Evolutionary conservation across 2,329 filamentous ascomycete species (phyloP).

Genomic region (Clarireedia hainanense): DNA sequence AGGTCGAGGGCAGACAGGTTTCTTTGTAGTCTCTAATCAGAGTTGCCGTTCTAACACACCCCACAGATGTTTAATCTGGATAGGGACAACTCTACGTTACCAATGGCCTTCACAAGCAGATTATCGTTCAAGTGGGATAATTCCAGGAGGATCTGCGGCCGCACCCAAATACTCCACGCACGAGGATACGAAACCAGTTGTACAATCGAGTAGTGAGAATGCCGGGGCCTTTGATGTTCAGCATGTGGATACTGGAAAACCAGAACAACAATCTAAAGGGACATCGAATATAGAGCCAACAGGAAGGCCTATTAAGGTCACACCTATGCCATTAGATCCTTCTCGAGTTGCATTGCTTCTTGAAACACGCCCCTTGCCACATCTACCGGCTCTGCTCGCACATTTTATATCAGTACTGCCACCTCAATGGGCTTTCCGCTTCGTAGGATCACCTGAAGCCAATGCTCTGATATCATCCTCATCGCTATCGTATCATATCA

Average conservation of each 20-base stretch:
- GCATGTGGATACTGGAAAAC: not conserved
- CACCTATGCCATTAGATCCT: slow-evolving; percentile 30
- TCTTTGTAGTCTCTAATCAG: not conserved
- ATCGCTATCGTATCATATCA: slow-evolving; percentile 33
- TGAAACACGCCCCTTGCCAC: slow-evolving; percentile 41
- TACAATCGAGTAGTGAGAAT: not conserved
- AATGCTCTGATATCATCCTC: slow-evolving; percentile 35
- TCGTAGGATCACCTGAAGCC: slow-evolving; percentile 43
- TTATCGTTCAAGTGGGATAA: not conserved
- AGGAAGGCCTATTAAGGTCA: not conserved
- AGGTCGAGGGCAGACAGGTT: not conserved
- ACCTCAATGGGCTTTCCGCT: slow-evolving; percentile 47
- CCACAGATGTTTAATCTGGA: not conserved
- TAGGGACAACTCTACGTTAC: not conserved
- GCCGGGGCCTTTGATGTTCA: not conserved
- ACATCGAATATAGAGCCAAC: not conserved
- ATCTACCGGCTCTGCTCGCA: slow-evolving; percentile 44
- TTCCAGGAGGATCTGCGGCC: not conserved
- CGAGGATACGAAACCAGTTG: not conserved
- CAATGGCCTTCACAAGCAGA: not conserved
- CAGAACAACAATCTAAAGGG: not conserved
- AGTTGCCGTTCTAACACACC: not conserved
- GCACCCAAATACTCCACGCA: not conserved
- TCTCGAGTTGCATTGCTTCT: slow-evolving; percentile 49
- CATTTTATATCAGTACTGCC: slow-evolving; percentile 49